Base-by-base conservation (phyloP, 495 filamentous ascomycete genomes). In the Aspergillus egyptiacus region DNA sequence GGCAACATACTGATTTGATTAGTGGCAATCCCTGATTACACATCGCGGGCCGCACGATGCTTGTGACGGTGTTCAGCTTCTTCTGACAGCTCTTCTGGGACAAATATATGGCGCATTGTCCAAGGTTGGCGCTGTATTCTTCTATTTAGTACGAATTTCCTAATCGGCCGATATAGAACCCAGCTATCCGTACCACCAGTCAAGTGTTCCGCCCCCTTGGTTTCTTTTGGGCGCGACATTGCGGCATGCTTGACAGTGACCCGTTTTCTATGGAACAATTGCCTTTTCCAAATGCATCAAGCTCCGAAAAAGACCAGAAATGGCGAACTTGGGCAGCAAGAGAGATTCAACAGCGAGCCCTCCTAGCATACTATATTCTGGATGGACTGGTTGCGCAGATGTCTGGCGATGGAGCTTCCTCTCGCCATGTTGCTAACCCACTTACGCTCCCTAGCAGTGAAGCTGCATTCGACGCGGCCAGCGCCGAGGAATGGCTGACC, bases 191-290 rank as follows among this genome's bases (percentile, higher is more conserved):
- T 7, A 73, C 66, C 2, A 74, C 72, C 19, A 70, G 68, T 46
- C 72, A 75, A 43, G 67, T 72, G 3, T 74, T 74, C 48, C 72
- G 72, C 6, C 71, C 69, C 0, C 58, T 76, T 0, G 70, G 68
- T 6, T 75, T 76, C 55, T 71, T 70, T 50, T 76, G 73, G 73
- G 72, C 73, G 22, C 57, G 71, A 11, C 68, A 74, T 30, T 74
- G 69, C 45, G 70, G 70, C 7, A 71, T 73, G 60, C 64, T 68
- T 25, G 66, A 73, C 20, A 66, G 63, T 36, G 56, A 61, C 14
- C 52, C 68, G 14, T 71, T 66, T 37, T 64, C 65, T 2, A 46
- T 64, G 48, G 66, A 70, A 20, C 63, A 63, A 19, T 32, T 72
- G 1, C 70, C 71, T 4, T 64, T 64, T 13, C 40, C 59, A 0